These are phyloP conservation scores for Boletus rubroflammeus DNA, from an alignment of 768 basidiomycete genomes.

Conservation along the genomic window DNA sequence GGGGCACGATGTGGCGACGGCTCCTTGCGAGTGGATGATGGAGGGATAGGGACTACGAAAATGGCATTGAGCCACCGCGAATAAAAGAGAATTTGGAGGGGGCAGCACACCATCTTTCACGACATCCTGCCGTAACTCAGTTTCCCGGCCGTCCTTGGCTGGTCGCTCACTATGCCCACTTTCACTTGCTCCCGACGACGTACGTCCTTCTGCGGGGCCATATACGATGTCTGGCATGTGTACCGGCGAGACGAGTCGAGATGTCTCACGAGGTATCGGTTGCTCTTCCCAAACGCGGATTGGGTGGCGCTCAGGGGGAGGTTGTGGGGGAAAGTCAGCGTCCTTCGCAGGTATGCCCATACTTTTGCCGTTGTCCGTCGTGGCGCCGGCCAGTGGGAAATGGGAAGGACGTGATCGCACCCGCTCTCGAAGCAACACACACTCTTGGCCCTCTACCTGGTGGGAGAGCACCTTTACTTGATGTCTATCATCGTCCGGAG, in stretches of 20 bases:
- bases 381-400: neutral
- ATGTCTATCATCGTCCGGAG: slow-evolving; percentile 4
- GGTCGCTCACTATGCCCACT: neutral
- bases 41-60: slow-evolving; percentile 2
- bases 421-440: neutral
- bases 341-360: neutral
- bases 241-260: slow-evolving; percentile 14
- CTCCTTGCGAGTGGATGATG: neutral
- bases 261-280: slow-evolving; percentile 6
- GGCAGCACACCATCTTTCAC: slow-evolving; percentile 9
- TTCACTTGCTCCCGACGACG: neutral
- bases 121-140: neutral
- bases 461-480: neutral
- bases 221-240: neutral
- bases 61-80: slow-evolving; percentile 4
- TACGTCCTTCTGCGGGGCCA: neutral
- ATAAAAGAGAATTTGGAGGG: neutral
- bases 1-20: neutral
- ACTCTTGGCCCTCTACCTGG: slow-evolving; percentile 6
- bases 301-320: slow-evolving; percentile 18
- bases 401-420: slow-evolving; percentile 5
- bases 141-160: neutral
- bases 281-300: slow-evolving; percentile 29
- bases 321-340: neutral
- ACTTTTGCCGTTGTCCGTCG: neutral